A percentile compares a stretch with the other conserved stretches of the same genome.
Conservation (phyloP, 2,329 filamentous ascomycete species). For the Beauveria scarabaeidicola region DNA sequence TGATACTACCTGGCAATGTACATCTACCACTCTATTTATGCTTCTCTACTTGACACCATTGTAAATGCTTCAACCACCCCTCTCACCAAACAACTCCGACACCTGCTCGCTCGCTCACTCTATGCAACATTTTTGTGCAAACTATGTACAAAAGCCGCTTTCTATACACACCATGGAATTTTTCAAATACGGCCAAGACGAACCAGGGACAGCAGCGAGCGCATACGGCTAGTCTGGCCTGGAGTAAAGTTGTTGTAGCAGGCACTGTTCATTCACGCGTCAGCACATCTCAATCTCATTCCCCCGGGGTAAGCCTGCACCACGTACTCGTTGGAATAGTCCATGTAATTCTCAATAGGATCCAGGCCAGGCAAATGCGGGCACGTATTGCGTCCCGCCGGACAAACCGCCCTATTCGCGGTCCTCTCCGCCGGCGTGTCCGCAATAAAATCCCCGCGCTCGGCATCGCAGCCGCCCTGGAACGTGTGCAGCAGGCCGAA, state of each 20-base stretch:
- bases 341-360: slow-evolving; percentile 20
- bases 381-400: slow-evolving; percentile 16
- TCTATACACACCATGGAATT: background rate
- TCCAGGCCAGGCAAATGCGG: slow-evolving; percentile 16
- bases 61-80: no score
- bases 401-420: slow-evolving; percentile 8
- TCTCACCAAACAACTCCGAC: no score
- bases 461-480: slow-evolving; percentile 21
- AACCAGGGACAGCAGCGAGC: background rate
- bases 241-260: slow-evolving; percentile 36
- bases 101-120: background rate
- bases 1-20: background rate
- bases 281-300: background rate
- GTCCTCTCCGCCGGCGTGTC: slow-evolving; percentile 17
- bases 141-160: background rate
- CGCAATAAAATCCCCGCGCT: slow-evolving; percentile 20
- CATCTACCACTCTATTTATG: background rate
- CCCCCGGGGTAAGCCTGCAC: no score
- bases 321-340: slow-evolving; percentile 20
- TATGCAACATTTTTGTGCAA: background rate
- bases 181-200: background rate
- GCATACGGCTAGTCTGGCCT: slow-evolving; percentile 22
- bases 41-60: background rate
- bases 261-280: background rate
- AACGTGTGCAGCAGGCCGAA: slow-evolving; percentile 30